Evolutionary conservation across 345 rosid genomes (phyloP), one percentile per base, ranked within the genome.

Genomic region (Eucalyptus cloeziana): DNA sequence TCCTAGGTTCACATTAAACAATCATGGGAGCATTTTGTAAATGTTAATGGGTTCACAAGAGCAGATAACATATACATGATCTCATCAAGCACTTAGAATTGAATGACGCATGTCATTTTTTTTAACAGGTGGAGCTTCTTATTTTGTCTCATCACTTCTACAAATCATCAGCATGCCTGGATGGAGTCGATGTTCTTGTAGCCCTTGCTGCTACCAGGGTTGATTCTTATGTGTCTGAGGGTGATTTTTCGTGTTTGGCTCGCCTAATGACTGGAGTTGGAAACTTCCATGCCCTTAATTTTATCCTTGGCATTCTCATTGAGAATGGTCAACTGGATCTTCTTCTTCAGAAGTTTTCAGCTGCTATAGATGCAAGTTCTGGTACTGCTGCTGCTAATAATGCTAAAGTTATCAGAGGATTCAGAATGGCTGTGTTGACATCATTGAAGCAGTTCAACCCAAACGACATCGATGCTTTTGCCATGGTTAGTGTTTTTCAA

Each of bases 101-200:
- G 47, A 51, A 50, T 16, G 8, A 43, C 47, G 89, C 60, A 49
- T 52, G 56, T 13, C 11, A 40, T 31, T 45, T 43, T 54, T 44
- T 49, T 25, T 52, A 47, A 47, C 97, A 98, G 99, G 99, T 98
- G 86, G 99, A 98, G 93, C 97, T 98, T 87, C 99, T 97, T 90
- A 98, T 98, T 92, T 93, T 98, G 86, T 97, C 99, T 31, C 99
- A 98, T 94, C 99, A 98, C 93, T 97, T 95, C 94, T 98, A 97
- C 95, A 96, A 96, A 93, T 98, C 99, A 86, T 98, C 99, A 81
- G 96, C 97, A 16, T 98, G 99, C 97, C 97, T 97, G 83, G 99
- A 98, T 92, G 99, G 99, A 90, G 99, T 98, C 89, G 99, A 98
- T 94, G 98, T 98, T 90, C 99, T 98, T 89, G 98, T 97, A 85